Evolutionary conservation across 306 rosid species (phyloP).

Genomic region (Gastrolobium villosum): DNA sequence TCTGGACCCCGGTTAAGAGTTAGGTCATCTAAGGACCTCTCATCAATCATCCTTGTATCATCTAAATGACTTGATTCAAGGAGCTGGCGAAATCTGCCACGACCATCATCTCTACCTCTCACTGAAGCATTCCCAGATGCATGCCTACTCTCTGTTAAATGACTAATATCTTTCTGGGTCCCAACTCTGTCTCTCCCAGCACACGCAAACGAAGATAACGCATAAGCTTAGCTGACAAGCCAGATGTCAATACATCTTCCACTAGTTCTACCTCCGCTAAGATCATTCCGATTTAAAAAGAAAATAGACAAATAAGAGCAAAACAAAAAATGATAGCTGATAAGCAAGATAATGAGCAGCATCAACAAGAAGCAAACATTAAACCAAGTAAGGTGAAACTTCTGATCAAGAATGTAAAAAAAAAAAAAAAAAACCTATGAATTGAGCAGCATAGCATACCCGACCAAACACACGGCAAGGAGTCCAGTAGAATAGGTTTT

Average conservation of each 20-base stretch:
- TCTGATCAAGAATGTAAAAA: neutral
- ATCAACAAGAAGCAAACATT: constrained; percentile 14
- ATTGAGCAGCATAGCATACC: constrained; percentile 67
- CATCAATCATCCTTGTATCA: constrained; percentile 70
- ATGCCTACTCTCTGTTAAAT: constrained; percentile 71
- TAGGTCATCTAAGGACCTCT: constrained; percentile 74
- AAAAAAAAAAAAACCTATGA: constrained; percentile 8
- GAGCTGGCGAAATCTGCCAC: constrained; percentile 80
- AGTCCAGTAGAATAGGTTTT: constrained; percentile 93
- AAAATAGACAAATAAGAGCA: constrained; percentile 20
- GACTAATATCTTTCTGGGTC: constrained; percentile 78
- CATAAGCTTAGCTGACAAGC: constrained; percentile 96
- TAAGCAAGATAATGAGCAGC: constrained; percentile 6
- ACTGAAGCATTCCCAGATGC: constrained; percentile 56
- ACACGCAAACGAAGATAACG: constrained; percentile 89
- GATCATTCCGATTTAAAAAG: constrained; percentile 35
- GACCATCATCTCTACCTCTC: constrained; percentile 83
- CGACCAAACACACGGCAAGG: constrained; percentile 80
- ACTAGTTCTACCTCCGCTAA: constrained; percentile 84
- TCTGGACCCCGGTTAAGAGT: constrained; percentile 70
- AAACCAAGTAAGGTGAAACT: constrained; percentile 8
- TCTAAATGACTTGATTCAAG: constrained; percentile 78
- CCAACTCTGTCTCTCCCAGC: constrained; percentile 82
- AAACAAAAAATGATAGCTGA: constrained; percentile 35
- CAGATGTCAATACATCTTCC: constrained; percentile 94